Conservation (phyloP, 306 rosid species). For the Calophaca sinica region DNA sequence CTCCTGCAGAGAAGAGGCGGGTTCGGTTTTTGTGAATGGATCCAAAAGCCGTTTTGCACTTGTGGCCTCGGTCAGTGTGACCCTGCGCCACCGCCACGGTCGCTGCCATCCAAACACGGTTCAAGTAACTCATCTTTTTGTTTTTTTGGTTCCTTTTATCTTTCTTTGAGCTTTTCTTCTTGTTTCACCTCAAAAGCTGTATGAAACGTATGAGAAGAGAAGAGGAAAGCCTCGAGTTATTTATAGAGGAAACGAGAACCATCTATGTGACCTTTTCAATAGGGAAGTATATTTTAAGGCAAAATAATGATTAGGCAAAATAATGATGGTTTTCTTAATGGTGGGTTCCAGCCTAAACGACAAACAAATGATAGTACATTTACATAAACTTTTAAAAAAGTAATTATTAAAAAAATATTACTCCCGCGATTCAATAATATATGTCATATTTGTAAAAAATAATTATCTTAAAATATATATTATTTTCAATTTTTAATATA, state of each 20-base stretch:
- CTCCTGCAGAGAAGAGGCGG: constrained; percentile 50
- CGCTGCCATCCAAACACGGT: constrained; percentile 76
- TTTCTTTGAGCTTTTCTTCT: neutral
- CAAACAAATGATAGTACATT: neutral
- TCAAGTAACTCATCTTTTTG: constrained; percentile 62
- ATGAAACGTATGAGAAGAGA: neutral
- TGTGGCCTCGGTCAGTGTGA: constrained; percentile 68
- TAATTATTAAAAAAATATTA: no score
- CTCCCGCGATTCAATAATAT: no score
- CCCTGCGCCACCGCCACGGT: constrained; percentile 77
- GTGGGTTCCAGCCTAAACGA: constrained; percentile 6
- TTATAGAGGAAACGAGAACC: constrained; percentile 42
- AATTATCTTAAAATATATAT: no score
- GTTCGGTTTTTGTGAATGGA: constrained; percentile 63
- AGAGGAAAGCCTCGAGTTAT: neutral
- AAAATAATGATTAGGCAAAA: no score
- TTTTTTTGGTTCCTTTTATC: no score
- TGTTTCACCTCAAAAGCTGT: neutral
- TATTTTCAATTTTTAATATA: no score
- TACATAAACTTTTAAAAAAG: neutral
- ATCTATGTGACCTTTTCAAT: no score
- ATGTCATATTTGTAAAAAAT: no score
- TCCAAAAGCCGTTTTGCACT: constrained; percentile 62
- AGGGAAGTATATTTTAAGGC: neutral
- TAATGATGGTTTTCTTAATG: constrained; percentile 3